Evolutionary conservation across 2,329 filamentous ascomycete species (phyloP).

Genomic region (Lasiodiplodia hormozganensis): DNA sequence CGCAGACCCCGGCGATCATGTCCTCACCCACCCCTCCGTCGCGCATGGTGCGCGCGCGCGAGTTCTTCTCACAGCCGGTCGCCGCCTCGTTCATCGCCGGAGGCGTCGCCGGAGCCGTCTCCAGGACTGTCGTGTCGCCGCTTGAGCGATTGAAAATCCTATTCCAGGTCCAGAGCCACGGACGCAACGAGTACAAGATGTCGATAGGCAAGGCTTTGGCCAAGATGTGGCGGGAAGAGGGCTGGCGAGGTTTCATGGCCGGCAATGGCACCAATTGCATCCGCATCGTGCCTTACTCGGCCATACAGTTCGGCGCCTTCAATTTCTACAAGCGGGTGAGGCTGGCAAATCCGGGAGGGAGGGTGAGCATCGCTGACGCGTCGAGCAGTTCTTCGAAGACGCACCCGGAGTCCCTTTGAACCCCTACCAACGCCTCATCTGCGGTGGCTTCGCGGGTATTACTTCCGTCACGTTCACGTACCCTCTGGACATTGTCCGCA

Average conservation of each 20-base stretch:
- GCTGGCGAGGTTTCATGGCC: conserved; percentile 96
- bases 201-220: conserved; percentile 85
- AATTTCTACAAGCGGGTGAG: conserved; percentile 91
- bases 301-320: conserved; percentile 97
- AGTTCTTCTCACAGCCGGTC: conserved; percentile 76
- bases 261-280: conserved; percentile 99
- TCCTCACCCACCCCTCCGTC: conserved; percentile 29
- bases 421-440: conserved; percentile 79
- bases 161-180: conserved; percentile 93
- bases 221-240: conserved; percentile 98
- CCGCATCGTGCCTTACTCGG: conserved; percentile 96
- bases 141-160: conserved; percentile 96
- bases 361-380: conserved; percentile 2
- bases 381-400: conserved; percentile 72
- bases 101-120: conserved; percentile 94
- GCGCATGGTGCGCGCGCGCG: conserved; percentile 32
- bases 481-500: conserved; percentile 96
- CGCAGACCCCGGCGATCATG: conserved; percentile 28
- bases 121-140: conserved; percentile 93
- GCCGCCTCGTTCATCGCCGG: conserved; percentile 92
- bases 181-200: conserved; percentile 90
- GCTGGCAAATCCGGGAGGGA: too few relatives aligned
- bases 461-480: conserved; percentile 96
- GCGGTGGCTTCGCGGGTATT: conserved; percentile 89
- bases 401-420: conserved; percentile 76